These are phyloP conservation scores for Nicotiana tomentosiformis DNA, from an alignment of 257 asterid species.

Conservation along the genomic window DNA sequence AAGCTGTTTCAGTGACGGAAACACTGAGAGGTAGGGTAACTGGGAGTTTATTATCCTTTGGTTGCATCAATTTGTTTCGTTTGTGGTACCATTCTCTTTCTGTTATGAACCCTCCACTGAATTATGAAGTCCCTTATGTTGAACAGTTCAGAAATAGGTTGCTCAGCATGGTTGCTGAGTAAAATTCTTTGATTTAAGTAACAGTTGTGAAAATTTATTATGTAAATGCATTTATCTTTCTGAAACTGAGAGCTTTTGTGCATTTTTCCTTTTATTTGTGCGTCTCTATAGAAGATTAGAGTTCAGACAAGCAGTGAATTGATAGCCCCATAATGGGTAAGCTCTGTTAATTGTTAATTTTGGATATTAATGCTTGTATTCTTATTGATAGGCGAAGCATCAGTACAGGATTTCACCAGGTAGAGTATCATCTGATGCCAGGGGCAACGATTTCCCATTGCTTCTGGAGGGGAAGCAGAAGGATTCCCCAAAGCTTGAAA, in stretches of 20 bases:
- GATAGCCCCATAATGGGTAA: not conserved
- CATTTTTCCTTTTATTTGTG: not conserved
- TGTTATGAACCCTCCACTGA: not conserved
- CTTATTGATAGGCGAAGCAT: slow-evolving; percentile 62
- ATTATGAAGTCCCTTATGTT: not conserved
- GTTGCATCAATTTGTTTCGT: not conserved
- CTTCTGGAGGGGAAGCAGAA: slow-evolving; percentile 13
- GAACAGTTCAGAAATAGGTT: not conserved
- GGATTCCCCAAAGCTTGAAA: slow-evolving; percentile 30
- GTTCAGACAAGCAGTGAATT: not conserved
- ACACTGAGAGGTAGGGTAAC: not conserved
- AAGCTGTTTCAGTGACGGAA: not conserved
- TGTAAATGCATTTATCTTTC: not conserved
- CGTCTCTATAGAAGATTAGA: not conserved
- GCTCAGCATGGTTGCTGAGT: not conserved
- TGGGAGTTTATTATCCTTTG: not conserved
- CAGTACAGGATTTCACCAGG: slow-evolving; percentile 73
- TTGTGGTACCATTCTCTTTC: not conserved
- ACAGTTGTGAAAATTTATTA: not conserved
- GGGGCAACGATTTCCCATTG: slow-evolving; percentile 23
- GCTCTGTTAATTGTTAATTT: not conserved
- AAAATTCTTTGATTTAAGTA: not conserved
- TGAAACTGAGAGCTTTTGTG: not conserved
- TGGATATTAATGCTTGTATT: slow-evolving; percentile 4
- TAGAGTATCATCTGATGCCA: slow-evolving; percentile 26